Evolutionary conservation across 176 grass and related monocot genomes (phyloP).

Genomic region (Elaeis guineensis): DNA sequence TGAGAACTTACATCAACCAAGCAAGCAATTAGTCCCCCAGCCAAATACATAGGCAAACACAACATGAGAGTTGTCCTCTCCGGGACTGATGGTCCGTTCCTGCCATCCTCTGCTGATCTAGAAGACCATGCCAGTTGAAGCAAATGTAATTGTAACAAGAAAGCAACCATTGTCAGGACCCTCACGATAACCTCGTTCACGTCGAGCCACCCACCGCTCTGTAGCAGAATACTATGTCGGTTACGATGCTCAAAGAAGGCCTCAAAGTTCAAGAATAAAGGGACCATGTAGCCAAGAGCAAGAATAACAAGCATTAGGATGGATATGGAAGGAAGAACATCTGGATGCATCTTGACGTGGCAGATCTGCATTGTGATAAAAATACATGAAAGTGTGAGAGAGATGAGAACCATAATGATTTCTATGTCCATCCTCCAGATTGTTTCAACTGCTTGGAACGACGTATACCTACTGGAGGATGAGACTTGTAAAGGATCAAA

Average conservation of each 20-base stretch:
- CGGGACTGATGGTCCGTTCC: no score
- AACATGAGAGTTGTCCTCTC: no score
- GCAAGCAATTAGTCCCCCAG: conserved; percentile 14
- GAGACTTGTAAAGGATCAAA: no score
- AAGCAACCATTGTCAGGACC: conserved; percentile 31
- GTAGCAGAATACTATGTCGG: not conserved
- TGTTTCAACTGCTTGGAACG: not conserved
- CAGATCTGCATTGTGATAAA: conserved; percentile 31
- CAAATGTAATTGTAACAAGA: conserved; percentile 35
- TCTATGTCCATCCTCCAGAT: conserved; percentile 30
- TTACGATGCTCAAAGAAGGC: conserved; percentile 32
- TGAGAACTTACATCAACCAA: not conserved
- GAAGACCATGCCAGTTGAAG: conserved; percentile 16
- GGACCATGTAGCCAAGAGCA: conserved; percentile 33
- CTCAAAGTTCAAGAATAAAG: conserved; percentile 39
- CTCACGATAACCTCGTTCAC: conserved; percentile 38
- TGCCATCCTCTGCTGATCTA: not conserved
- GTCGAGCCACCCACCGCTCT: conserved; percentile 21
- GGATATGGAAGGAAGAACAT: conserved; percentile 30
- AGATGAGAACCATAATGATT: conserved; percentile 26
- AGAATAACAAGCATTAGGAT: conserved; percentile 46
- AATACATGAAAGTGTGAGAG: conserved; percentile 38
- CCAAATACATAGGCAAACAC: no score
- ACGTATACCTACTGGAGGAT: not conserved
- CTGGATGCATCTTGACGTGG: conserved; percentile 29